These are phyloP conservation scores for Magnaporthiopsis rhizophila DNA, from an alignment of 2,329 filamentous ascomycete genomes.

Conservation along the genomic window DNA sequence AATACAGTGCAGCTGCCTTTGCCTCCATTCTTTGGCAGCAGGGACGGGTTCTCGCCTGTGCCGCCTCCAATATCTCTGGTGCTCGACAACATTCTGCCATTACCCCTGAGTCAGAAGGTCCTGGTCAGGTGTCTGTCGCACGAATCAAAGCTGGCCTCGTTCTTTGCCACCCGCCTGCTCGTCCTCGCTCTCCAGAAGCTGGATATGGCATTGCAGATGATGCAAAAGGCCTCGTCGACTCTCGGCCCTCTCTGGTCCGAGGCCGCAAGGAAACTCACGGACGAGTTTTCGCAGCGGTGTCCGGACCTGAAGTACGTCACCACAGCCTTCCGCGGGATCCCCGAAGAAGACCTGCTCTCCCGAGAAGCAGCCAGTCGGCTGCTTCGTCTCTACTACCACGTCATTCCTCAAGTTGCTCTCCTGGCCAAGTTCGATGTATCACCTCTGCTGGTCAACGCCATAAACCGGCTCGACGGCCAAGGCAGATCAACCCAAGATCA, in stretches of 20 bases:
- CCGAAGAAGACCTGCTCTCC: conserved; percentile 63
- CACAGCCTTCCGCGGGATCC: conserved; percentile 60
- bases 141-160: conserved; percentile 69
- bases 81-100: conserved; percentile 79
- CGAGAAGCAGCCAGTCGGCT: conserved; percentile 72
- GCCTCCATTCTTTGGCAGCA: conserved; percentile 63
- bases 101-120: conserved; percentile 71
- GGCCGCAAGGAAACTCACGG: conserved; percentile 57
- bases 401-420: conserved; percentile 69
- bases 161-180: conserved; percentile 77
- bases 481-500: conserved; percentile 37
- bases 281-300: conserved; percentile 69
- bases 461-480: conserved; percentile 53
- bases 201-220: conserved; percentile 51
- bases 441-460: conserved; percentile 58
- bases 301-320: conserved; percentile 79
- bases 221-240: conserved; percentile 35
- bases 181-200: conserved; percentile 76
- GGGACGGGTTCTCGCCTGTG: conserved; percentile 49
- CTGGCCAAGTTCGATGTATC: conserved; percentile 87
- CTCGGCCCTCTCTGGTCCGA: conserved; percentile 58
- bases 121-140: conserved; percentile 72
- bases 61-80: conserved; percentile 74
- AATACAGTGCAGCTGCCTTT: conserved; percentile 68
- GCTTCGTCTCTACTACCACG: conserved; percentile 76